phyloP scores from a whole-genome alignment of 2,329 filamentous ascomycete species.

The Ampelomyces quisqualis region DNA sequence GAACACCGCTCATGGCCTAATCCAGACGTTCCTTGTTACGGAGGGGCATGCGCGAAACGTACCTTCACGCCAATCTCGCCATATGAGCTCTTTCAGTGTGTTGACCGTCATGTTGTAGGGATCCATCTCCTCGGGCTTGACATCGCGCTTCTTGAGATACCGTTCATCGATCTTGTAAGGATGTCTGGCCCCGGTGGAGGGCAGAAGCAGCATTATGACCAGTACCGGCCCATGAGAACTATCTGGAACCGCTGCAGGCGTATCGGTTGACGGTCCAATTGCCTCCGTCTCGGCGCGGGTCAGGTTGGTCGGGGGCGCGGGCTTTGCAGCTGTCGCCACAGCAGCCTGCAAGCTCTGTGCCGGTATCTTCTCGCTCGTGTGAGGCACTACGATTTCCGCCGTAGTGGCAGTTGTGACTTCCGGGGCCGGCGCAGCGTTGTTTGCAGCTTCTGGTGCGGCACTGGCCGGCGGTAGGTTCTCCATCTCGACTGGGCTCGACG shows the following conservation, averaged over 20 bases:
- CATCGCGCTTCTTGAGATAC: slow-evolving; percentile 78
- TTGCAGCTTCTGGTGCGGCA: slow-evolving; percentile 16
- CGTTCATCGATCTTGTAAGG: slow-evolving; percentile 87
- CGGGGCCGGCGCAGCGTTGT: slow-evolving; percentile 14
- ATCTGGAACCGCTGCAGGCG: slow-evolving; percentile 43
- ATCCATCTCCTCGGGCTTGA: slow-evolving; percentile 73
- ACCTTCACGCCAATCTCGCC: slow-evolving; percentile 85
- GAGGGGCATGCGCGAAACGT: slow-evolving; percentile 18
- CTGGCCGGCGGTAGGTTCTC: slow-evolving; percentile 29
- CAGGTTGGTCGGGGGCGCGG: slow-evolving; percentile 30
- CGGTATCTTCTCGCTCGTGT: slow-evolving; percentile 12
- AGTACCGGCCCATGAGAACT: slow-evolving; percentile 51
- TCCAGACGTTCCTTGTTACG: too few species aligned
- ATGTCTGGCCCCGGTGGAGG: slow-evolving; percentile 72
- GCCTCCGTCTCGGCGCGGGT: slow-evolving; percentile 48
- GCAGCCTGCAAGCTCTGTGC: slow-evolving; percentile 14
- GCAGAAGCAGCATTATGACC: slow-evolving; percentile 79
- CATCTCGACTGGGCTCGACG: slow-evolving; percentile 41
- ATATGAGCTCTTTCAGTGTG: slow-evolving; percentile 89
- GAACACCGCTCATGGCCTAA: too few species aligned
- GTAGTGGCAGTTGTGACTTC: slow-evolving; percentile 16
- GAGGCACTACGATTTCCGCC: slow-evolving; percentile 12
- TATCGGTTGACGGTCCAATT: slow-evolving; percentile 51
- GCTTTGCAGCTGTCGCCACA: slow-evolving; percentile 22
- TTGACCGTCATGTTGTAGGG: slow-evolving; percentile 91